Base-by-base conservation (phyloP, 2,329 filamentous ascomycete species). In the Trichoderma sp. region DNA sequence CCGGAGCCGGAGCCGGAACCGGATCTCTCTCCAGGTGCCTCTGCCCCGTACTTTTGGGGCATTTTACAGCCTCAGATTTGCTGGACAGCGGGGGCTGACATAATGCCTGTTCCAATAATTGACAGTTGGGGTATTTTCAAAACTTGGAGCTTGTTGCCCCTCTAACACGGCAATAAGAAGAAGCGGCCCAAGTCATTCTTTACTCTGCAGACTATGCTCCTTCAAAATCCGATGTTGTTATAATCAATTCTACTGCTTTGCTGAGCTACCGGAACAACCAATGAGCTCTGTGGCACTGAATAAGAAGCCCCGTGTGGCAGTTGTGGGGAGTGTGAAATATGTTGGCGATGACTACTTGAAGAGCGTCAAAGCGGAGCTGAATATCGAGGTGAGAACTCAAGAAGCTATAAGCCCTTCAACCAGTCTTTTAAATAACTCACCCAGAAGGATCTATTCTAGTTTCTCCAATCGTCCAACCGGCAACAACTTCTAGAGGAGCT, bases 221-320 rank as follows among this genome's bases (percentile, higher is more conserved):
- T 20, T 43, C 11, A 39, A 9, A 39, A 3, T 17, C 26, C 7
- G 4, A 34, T 12, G 26, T n/a, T n/a, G n/a, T 15, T 53, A 12
- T 3, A 15, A 2, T 13, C 3, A 15, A 53, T 23, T 53, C 47
- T 23, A 23, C 47, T 53, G n/a, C 11, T 53, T 13, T 53, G n/a
- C 4, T 53, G 47, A 23, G 47, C 47, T 23, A 23, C 20, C 1
- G 13, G 34, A 43, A 20, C n/a, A 43, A 1, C 8, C 8, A 20
- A 62, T 43, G 47, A 34, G 23, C 7, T 28, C 36, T 32, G 55
- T 30, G 36, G 50, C 55, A 2, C 3, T n/a, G 0, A 26, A 34
- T 1, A 70, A 30, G 67, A 84, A 82, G 74, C 82, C 82, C 13
- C 79, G 81, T 23, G 81, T 85, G 0, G 82, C 85, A 0, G 76